Evolutionary conservation across 805 yeast species (phyloP).

Genomic region (Torulaspora delbrueckii): DNA sequence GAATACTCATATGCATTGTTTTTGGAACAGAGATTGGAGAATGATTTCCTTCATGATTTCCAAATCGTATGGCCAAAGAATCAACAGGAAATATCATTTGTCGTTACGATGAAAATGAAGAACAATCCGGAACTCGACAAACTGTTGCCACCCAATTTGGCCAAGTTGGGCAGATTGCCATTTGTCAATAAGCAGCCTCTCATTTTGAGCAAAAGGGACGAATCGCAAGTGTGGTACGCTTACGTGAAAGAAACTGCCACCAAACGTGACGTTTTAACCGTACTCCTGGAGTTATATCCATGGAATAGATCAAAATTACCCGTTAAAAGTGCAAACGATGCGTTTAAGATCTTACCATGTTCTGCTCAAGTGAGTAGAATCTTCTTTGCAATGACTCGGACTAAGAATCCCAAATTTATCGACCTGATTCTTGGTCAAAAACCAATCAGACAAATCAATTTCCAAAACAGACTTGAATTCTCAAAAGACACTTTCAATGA

Average conservation of each 20-base stretch:
- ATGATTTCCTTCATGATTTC: conserved; percentile 44
- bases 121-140: conserved; percentile 42
- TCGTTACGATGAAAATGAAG: conserved; percentile 20
- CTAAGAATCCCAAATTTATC: conserved; percentile 48
- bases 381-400: conserved; percentile 58
- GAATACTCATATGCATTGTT: conserved; percentile 59
- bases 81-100: conserved; percentile 36
- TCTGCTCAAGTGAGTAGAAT: conserved; percentile 60
- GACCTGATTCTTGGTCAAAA: conserved; percentile 52
- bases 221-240: conserved; percentile 57
- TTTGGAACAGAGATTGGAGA: conserved; percentile 53
- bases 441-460: conserved; percentile 51
- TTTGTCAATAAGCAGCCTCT: conserved; percentile 56
- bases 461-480: conserved; percentile 50
- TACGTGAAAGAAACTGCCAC: conserved; percentile 43
- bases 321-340: conserved; percentile 33
- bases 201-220: conserved; percentile 46
- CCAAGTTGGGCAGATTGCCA: conserved; percentile 52
- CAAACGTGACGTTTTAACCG: conserved; percentile 29
- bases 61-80: conserved; percentile 51
- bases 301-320: conserved; percentile 58
- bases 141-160: conserved; percentile 47
- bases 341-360: conserved; percentile 49
- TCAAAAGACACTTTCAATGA: conserved; percentile 49
- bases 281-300: conserved; percentile 48